Base-by-base conservation (phyloP, 345 rosid genomes). In the Hibiscus trionum region DNA sequence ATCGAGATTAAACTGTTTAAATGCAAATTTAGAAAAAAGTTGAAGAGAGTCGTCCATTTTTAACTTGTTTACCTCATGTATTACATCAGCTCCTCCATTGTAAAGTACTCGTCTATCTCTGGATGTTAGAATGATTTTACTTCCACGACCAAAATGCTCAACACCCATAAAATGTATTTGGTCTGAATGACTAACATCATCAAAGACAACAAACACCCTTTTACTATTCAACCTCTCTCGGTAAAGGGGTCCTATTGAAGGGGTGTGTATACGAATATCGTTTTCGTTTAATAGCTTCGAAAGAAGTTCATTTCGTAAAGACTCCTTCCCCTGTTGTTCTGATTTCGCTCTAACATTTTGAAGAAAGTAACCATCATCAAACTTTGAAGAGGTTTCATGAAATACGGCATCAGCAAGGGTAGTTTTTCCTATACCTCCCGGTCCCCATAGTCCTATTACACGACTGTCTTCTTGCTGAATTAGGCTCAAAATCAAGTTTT, bases 1-100 rank as follows among this genome's bases (percentile, higher is more conserved):
- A 4, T 10, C 0, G 81, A 81, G 16, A n/a, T n/a, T 52, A 8
- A 5, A n/a, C 17, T n/a, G 57, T 17, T 11, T 52, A 52, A 52
- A 61, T n/a, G 3, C 7, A 5, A 81, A 64, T 31, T 24, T 64
- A 59, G 15, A 67, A 19, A 80, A 57, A 10, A 57, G 31, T 57
- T 57, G 29, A 21, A 57, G 31, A 57, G 31, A 21, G 16, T 57
- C 15, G 1, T 57, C 77, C n/a, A 21, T 14, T 16, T 72, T 66
- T 21, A 57, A 57, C 31, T 3, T 3, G 15, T 57, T 21, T 10
- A 24, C 15, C 55, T 49, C 7, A 49, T 15, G 0, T 49, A 49
- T 49, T 49, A 0, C 5, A 1, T 2, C 17, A 49, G 52, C 52
- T 47, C 2, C 55, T 49, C 55, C 17, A 4, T 15, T 49, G 6